phyloP scores from a whole-genome alignment of 1,284 basidiomycete genomes.

The Prillingera fragicola region DNA sequence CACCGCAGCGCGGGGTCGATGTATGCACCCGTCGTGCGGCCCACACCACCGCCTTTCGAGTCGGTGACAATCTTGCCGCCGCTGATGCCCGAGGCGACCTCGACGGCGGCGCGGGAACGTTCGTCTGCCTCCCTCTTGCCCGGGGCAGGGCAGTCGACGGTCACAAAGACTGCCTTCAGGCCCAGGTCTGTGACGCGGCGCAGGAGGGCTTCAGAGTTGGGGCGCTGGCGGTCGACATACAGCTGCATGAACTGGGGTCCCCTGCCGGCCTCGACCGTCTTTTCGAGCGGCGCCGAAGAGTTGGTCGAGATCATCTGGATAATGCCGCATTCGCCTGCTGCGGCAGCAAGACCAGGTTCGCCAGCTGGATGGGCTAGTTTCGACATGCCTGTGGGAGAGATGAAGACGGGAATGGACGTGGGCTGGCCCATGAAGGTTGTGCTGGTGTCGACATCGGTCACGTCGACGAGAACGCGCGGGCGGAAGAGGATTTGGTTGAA shows the following conservation, averaged over 20 bases:
- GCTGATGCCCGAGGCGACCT: conserved; percentile 41
- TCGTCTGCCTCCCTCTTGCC: conserved; percentile 50
- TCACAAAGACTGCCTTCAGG: conserved; percentile 47
- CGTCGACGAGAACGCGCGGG: conserved; percentile 43
- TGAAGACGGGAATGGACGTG: conserved; percentile 44
- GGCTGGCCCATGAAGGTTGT: conserved; percentile 41
- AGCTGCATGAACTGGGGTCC: conserved; percentile 48
- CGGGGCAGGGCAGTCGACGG: conserved; percentile 47
- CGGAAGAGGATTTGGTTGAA: conserved; percentile 47
- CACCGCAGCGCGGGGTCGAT: conserved; percentile 45
- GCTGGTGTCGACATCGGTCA: conserved; percentile 38
- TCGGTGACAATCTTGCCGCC: conserved; percentile 44
- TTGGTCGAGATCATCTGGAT: conserved; percentile 49
- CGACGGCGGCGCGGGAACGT: conserved; percentile 41
- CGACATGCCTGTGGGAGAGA: conserved; percentile 48
- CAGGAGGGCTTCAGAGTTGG: conserved; percentile 42
- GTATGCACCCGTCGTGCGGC: conserved; percentile 45
- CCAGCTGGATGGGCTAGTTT: conserved; percentile 45
- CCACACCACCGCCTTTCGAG: conserved; percentile 46
- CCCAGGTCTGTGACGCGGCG: conserved; percentile 34
- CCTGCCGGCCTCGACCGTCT: conserved; percentile 34
- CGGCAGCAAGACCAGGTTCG: conserved; percentile 40
- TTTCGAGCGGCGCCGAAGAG: conserved; percentile 42
- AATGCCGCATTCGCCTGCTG: conserved; percentile 39
- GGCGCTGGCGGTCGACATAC: conserved; percentile 45